Evolutionary conservation across 1,284 basidiomycete species (phyloP).

Genomic region (Athelia psychrophila): DNA sequence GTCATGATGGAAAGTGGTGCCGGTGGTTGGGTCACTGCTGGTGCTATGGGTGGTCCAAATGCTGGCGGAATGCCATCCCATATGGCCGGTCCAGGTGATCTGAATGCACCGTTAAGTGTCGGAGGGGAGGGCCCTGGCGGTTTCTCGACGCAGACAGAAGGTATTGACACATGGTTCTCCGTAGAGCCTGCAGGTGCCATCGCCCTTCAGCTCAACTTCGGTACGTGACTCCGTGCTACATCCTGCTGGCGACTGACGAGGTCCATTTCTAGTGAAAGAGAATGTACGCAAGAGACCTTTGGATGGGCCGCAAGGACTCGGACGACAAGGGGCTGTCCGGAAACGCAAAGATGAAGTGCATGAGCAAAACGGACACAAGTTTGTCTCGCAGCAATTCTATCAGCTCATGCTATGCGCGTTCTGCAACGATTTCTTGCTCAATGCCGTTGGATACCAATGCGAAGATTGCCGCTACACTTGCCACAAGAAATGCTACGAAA

Average conservation of each 20-base stretch:
- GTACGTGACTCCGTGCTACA: slow-evolving; percentile 44
- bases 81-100: slow-evolving; percentile 42
- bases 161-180: slow-evolving; percentile 96
- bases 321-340: slow-evolving; percentile 96
- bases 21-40: slow-evolving; percentile 92
- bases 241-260: neutral
- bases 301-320: slow-evolving; percentile 87
- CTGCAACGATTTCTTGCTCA: slow-evolving; percentile 96
- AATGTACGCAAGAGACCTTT: slow-evolving; percentile 93
- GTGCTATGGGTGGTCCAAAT: slow-evolving; percentile 70
- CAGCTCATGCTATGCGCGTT: slow-evolving; percentile 98
- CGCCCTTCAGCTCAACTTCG: slow-evolving; percentile 83
- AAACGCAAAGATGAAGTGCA: slow-evolving; percentile 98
- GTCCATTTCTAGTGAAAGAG: slow-evolving; percentile 75
- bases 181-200: slow-evolving; percentile 98
- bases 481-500: slow-evolving; percentile 99
- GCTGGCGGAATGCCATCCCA: slow-evolving; percentile 33
- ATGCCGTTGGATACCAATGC: slow-evolving; percentile 97
- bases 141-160: slow-evolving; percentile 49
- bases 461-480: slow-evolving; percentile 99
- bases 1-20: slow-evolving; percentile 82
- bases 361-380: slow-evolving; percentile 99
- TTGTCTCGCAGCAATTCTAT: slow-evolving; percentile 97
- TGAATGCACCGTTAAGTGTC: slow-evolving; percentile 57
- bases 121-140: slow-evolving; percentile 31